A percentile compares a stretch with the other conserved stretches of the same genome.
Conservation (phyloP, 495 filamentous ascomycete genomes). For the Neurospora sublineolata region DNA sequence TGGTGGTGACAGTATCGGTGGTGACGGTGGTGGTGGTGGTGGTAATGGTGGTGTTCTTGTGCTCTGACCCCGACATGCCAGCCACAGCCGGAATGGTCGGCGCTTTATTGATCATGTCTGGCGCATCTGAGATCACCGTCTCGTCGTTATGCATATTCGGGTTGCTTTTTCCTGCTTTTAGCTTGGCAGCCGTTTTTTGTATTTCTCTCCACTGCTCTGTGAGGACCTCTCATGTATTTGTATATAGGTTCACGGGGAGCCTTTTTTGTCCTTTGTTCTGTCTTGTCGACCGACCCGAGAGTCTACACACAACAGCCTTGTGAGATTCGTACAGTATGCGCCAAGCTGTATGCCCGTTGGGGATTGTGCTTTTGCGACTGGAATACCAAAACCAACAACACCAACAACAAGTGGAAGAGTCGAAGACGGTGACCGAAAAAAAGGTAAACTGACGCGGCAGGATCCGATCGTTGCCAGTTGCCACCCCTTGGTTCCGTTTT, state of each 20-base stretch:
- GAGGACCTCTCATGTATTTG: neutral
- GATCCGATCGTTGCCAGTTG: conserved; percentile 1
- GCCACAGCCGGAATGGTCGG: conserved; percentile 9
- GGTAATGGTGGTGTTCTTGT: neutral
- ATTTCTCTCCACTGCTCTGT: neutral
- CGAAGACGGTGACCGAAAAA: neutral
- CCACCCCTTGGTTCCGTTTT: neutral
- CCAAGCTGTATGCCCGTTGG: neutral
- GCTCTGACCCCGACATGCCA: neutral
- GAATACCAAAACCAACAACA: neutral
- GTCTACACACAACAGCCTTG: neutral
- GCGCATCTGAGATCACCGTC: conserved; percentile 6
- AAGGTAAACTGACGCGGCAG: conserved; percentile 3
- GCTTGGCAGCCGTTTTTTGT: neutral
- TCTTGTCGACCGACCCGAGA: neutral
- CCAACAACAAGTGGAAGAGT: neutral
- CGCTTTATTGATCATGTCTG: conserved; percentile 7
- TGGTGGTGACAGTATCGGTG: neutral
- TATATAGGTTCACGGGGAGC: neutral
- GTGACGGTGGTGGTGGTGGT: neutral
- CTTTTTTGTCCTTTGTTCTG: neutral
- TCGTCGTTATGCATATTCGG: conserved; percentile 5
- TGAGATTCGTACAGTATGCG: neutral
- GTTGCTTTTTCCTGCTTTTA: neutral
- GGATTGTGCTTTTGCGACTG: conserved; percentile 1